These are phyloP conservation scores for Agrostemma githago DNA, from an alignment of 148 eudicot species.

Conservation along the genomic window DNA sequence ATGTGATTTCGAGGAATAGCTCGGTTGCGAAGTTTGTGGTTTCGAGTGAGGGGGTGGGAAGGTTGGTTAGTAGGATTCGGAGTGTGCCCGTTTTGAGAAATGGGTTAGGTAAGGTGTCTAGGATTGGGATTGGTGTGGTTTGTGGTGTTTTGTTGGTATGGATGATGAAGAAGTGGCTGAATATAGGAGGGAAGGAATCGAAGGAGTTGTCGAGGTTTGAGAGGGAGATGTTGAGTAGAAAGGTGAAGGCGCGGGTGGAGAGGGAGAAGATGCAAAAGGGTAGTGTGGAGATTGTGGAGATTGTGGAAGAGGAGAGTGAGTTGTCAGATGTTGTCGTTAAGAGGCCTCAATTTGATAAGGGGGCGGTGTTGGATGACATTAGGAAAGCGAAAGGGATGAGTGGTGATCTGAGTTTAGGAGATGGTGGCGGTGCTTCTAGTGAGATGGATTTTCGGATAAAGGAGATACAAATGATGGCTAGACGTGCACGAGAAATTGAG, in stretches of 20 bases:
- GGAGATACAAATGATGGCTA: constrained; percentile 59
- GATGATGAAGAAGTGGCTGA: constrained; percentile 35
- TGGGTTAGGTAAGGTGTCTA: constrained; percentile 30
- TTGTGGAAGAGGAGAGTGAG: constrained; percentile 38
- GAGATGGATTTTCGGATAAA: constrained; percentile 21
- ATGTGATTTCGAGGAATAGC: constrained; percentile 47
- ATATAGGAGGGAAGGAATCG: constrained; percentile 22
- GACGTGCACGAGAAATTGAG: constrained; percentile 64
- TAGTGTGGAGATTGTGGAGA: constrained; percentile 68
- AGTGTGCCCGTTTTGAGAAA: constrained; percentile 21
- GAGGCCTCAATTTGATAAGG: constrained; percentile 62
- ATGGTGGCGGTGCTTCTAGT: constrained; percentile 31
- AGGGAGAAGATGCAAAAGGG: constrained; percentile 46
- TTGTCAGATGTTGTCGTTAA: constrained; percentile 22
- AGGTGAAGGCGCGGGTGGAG: constrained; percentile 53
- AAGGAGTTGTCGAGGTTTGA: constrained; percentile 42
- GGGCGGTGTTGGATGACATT: constrained; percentile 52
- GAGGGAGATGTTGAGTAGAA: constrained; percentile 81
- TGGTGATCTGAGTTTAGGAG: constrained; percentile 21
- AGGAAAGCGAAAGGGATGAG: constrained; percentile 33
- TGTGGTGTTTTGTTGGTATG: constrained; percentile 47
- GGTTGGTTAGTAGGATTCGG: constrained; percentile 31
- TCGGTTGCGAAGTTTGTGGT: constrained; percentile 53
- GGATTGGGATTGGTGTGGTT: constrained; percentile 42
- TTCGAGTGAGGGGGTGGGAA: constrained; percentile 22